These are phyloP conservation scores for Cyclotella kingstonii DNA, from an alignment of 108 stramenopile species.

Conservation along the genomic window DNA sequence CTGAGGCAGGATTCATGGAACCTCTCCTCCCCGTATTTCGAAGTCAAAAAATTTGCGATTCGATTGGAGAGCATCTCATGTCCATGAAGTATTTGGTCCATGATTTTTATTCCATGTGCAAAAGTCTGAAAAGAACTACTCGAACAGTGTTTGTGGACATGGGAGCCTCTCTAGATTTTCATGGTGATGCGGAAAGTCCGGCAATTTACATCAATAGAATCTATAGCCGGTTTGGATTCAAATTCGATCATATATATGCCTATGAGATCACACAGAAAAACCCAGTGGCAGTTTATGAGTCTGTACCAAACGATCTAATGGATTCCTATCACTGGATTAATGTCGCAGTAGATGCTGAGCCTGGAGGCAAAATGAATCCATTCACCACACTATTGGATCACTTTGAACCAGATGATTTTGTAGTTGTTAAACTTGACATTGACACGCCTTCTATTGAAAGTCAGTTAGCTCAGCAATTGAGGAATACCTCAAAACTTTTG, in stretches of 20 bases:
- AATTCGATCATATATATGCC: slow-evolving; percentile 70
- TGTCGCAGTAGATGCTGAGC: slow-evolving; percentile 23
- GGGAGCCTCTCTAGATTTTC: slow-evolving; percentile 62
- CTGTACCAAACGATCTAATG: slow-evolving; percentile 21
- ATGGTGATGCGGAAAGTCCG: slow-evolving; percentile 23
- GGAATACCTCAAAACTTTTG: slow-evolving; percentile 5
- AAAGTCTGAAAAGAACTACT: slow-evolving; percentile 27
- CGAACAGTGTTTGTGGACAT: slow-evolving; percentile 60
- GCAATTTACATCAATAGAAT: slow-evolving; percentile 20
- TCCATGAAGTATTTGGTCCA: slow-evolving; percentile 56
- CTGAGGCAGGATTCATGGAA: slow-evolving; percentile 41
- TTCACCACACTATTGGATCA: slow-evolving; percentile 13
- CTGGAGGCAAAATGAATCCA: slow-evolving; percentile 47
- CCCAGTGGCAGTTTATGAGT: slow-evolving; percentile 37
- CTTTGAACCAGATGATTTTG: slow-evolving; percentile 46
- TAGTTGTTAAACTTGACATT: slow-evolving; percentile 72
- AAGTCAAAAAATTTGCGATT: slow-evolving; percentile 29
- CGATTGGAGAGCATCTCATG: slow-evolving; percentile 1
- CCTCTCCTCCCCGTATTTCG: slow-evolving; percentile 50
- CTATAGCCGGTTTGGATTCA: slow-evolving; percentile 54
- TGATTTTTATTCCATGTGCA: slow-evolving; percentile 65
- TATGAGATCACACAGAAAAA: slow-evolving; percentile 36
- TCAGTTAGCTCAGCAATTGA: slow-evolving; percentile 41
- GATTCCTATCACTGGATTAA: slow-evolving; percentile 60
- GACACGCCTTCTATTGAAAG: slow-evolving; percentile 47